A percentile compares a stretch with the other conserved stretches of the same genome.
Conservation (phyloP, 2,329 filamentous ascomycete species). For the Neonectria faginata region DNA sequence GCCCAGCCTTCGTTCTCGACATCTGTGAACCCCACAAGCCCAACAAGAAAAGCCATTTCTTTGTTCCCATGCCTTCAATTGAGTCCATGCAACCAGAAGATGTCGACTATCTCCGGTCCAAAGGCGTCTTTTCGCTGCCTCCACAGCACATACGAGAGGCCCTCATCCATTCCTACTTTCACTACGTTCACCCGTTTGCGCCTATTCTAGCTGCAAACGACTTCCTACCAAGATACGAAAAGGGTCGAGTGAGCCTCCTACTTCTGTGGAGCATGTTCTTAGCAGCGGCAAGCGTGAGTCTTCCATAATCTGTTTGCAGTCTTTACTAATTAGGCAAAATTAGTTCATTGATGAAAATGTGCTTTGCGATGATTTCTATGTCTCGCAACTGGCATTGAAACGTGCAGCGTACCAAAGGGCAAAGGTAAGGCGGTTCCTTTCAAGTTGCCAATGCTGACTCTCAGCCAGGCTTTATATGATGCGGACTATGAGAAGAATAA, state of each 20-base stretch:
- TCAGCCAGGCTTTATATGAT: constrained; percentile 45
- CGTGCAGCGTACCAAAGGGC: constrained; percentile 26
- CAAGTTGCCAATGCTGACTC: neutral
- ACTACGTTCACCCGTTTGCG: constrained; percentile 42
- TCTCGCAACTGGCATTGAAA: constrained; percentile 26
- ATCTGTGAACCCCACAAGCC: constrained; percentile 14
- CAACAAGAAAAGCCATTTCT: constrained; percentile 22
- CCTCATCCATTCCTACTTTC: constrained; percentile 40
- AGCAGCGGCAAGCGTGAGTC: constrained; percentile 48
- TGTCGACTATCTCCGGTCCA: constrained; percentile 27
- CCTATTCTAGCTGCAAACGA: constrained; percentile 39
- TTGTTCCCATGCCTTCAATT: constrained; percentile 26
- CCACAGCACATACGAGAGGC: constrained; percentile 26
- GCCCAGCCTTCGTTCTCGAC: constrained; percentile 21
- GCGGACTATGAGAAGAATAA: constrained; percentile 54
- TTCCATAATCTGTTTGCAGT: neutral
- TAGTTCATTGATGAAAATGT: constrained; percentile 18
- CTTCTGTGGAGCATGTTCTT: constrained; percentile 49
- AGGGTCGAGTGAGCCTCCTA: constrained; percentile 32
- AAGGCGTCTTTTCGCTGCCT: constrained; percentile 36
- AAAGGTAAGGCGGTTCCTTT: constrained; percentile 12
- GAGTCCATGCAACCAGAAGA: constrained; percentile 25
- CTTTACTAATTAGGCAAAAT: too few relatives aligned
- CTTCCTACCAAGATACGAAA: constrained; percentile 35
- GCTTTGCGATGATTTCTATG: constrained; percentile 13